These are phyloP conservation scores for Mucor racemosus DNA, from an alignment of 371 early-diverging fungal species.

Conservation along the genomic window DNA sequence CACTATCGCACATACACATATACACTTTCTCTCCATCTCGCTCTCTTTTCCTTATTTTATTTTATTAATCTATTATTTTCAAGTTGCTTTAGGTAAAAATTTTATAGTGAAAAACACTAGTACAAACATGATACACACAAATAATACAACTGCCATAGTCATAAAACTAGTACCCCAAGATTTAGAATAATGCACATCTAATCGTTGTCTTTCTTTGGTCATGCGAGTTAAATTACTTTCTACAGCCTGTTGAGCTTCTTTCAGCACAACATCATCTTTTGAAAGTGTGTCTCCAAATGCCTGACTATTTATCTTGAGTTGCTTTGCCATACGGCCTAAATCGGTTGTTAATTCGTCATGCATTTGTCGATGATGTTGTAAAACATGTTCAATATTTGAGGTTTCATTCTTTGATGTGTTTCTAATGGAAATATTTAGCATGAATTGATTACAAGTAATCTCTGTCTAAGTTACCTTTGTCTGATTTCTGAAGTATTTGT, in stretches of 20 bases:
- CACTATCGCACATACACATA: neutral
- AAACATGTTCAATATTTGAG: slow-evolving; percentile 55
- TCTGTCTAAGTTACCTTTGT: slow-evolving; percentile 8
- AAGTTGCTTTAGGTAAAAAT: slow-evolving; percentile 62
- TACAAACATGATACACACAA: slow-evolving; percentile 71
- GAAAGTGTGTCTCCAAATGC: slow-evolving; percentile 63
- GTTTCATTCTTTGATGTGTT: slow-evolving; percentile 35
- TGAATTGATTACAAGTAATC: too few relatives aligned
- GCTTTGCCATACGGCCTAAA: slow-evolving; percentile 65
- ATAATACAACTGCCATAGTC: slow-evolving; percentile 62
- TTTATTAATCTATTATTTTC: slow-evolving; percentile 2
- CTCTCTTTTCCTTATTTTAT: neutral
- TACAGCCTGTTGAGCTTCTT: slow-evolving; percentile 52
- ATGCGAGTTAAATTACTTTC: slow-evolving; percentile 55
- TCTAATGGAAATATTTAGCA: neutral
- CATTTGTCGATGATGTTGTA: slow-evolving; percentile 68
- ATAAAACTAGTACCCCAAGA: slow-evolving; percentile 76
- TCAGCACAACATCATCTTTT: slow-evolving; percentile 56
- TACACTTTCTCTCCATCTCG: neutral
- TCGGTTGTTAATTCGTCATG: slow-evolving; percentile 74
- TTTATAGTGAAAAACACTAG: slow-evolving; percentile 73
- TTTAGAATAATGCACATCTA: slow-evolving; percentile 60
- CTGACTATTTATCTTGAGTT: slow-evolving; percentile 67
- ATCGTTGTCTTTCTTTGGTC: slow-evolving; percentile 56
- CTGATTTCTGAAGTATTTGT: slow-evolving; percentile 10